Percentiles rank a stretch among this genome's conserved stretches.
Evolutionary conservation across 2,329 filamentous ascomycete genomes (phyloP).

Genomic region (Chaetoscypha palmicola): DNA sequence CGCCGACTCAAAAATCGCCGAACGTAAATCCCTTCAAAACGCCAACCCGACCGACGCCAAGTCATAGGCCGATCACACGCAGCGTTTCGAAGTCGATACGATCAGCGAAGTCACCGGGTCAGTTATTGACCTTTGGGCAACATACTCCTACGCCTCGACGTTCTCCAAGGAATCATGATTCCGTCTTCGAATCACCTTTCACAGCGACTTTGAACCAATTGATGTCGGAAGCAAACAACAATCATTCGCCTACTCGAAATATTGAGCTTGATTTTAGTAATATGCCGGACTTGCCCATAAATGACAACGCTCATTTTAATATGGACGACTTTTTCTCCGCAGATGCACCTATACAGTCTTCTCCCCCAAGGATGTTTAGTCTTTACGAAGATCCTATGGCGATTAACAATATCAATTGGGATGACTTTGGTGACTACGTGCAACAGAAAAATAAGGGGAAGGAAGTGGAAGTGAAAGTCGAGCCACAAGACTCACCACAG

Average conservation of each 20-base stretch:
- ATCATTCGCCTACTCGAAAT: constrained; percentile 24
- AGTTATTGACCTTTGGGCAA: constrained; percentile 20
- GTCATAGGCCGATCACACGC: constrained; percentile 28
- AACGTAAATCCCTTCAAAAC: constrained; percentile 29
- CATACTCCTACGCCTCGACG: constrained; percentile 26
- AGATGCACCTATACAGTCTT: constrained; percentile 39
- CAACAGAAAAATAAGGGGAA: constrained; percentile 5
- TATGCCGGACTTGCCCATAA: constrained; percentile 28
- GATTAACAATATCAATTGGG: constrained; percentile 24
- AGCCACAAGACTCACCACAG: constrained; percentile 15
- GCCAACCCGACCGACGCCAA: constrained; percentile 29
- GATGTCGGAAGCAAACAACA: constrained; percentile 28
- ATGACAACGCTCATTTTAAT: constrained; percentile 22
- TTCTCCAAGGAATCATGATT: constrained; percentile 22
- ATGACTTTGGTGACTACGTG: constrained; percentile 18
- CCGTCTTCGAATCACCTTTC: constrained; percentile 32
- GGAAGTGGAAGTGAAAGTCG: constrained; percentile 18
- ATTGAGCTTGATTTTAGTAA: constrained; percentile 30
- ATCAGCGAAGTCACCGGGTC: constrained; percentile 27
- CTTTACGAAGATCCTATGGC: constrained; percentile 27
- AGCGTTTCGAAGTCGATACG: constrained; percentile 26
- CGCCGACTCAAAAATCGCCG: constrained; percentile 22
- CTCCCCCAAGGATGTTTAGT: constrained; percentile 35
- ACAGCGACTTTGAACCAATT: constrained; percentile 29
- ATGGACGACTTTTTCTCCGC: constrained; percentile 38